Conservation (phyloP, 164 flowering plant species). For the Magnolia sinica region DNA sequence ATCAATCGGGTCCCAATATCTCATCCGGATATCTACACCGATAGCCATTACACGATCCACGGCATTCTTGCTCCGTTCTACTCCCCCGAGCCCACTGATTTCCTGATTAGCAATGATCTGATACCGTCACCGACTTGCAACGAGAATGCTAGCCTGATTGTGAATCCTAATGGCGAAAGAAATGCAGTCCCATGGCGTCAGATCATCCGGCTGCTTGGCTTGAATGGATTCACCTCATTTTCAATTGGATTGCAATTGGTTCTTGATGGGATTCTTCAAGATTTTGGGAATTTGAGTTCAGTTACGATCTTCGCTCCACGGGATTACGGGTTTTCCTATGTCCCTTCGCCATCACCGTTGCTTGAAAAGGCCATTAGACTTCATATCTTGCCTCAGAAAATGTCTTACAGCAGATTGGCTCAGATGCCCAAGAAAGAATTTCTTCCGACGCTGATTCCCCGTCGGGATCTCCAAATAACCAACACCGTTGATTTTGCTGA, state of each 20-base stretch:
- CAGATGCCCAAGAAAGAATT: conserved; percentile 23
- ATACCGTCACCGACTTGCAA: conserved; percentile 26
- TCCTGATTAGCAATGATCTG: conserved; percentile 8
- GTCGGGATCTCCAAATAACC: conserved; percentile 27
- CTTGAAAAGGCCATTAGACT: conserved; percentile 43
- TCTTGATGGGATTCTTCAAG: conserved; percentile 47
- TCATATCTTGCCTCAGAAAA: conserved; percentile 43
- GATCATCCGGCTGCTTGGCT: conserved; percentile 37
- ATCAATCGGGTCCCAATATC: conserved; percentile 53
- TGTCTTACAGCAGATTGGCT: conserved; percentile 33
- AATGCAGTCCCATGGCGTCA: conserved; percentile 33
- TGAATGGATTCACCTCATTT: conserved; percentile 49
- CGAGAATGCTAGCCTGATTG: conserved; percentile 3
- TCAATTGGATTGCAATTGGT: conserved; percentile 48
- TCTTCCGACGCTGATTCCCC: conserved; percentile 36
- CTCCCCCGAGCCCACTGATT: conserved; percentile 20
- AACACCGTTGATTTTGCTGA: neutral
- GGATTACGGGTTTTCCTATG: conserved; percentile 19
- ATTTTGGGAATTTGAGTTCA: conserved; percentile 24
- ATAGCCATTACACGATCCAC: conserved; percentile 39
- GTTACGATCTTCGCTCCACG: conserved; percentile 60
- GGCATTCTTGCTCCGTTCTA: conserved; percentile 55
- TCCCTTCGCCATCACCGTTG: conserved; percentile 33
- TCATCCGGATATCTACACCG: conserved; percentile 51
- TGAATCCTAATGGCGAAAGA: conserved; percentile 6